These are phyloP conservation scores for Blastocystis sp. DNA, from an alignment of 352 stramenopile genomes.

Conservation along the genomic window DNA sequence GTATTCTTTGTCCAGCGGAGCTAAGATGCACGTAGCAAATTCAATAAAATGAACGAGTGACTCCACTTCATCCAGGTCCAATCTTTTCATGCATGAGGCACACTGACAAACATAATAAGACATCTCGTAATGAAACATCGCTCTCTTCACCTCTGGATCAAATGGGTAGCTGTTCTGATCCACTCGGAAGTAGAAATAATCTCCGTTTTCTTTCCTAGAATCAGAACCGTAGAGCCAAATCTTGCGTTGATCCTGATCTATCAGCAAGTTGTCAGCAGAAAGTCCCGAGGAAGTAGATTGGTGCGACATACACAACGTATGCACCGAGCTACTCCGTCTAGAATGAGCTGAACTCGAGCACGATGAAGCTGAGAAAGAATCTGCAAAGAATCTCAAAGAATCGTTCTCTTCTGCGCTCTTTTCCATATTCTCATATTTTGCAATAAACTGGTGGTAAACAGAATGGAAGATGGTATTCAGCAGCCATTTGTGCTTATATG, in stretches of 20 bases:
- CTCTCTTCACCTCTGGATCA: not conserved
- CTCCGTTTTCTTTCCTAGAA: too few species aligned
- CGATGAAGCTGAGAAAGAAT: not conserved
- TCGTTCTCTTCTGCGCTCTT: too few species aligned
- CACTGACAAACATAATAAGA: conserved; percentile 4
- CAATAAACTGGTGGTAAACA: not conserved
- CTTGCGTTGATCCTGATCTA: too few species aligned
- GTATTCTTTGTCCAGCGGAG: not conserved
- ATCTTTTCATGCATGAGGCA: not conserved
- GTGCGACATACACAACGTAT: not conserved
- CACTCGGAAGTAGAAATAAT: not conserved
- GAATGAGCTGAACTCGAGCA: not conserved
- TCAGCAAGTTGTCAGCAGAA: too few species aligned
- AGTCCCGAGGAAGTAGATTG: not conserved
- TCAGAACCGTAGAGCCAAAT: too few species aligned
- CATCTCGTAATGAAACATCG: not conserved
- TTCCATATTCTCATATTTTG: not conserved
- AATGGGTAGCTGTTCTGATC: not conserved
- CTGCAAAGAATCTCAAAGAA: not conserved
- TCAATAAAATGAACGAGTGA: not conserved
- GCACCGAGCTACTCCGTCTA: not conserved
- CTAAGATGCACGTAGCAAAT: not conserved
- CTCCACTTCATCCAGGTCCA: not conserved
- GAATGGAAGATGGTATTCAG: not conserved
- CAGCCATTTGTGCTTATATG: not conserved